Evolutionary conservation across 148 eudicot genomes (phyloP), one percentile per base, ranked within the genome.

Genomic region (Chenopodium quinoa): DNA sequence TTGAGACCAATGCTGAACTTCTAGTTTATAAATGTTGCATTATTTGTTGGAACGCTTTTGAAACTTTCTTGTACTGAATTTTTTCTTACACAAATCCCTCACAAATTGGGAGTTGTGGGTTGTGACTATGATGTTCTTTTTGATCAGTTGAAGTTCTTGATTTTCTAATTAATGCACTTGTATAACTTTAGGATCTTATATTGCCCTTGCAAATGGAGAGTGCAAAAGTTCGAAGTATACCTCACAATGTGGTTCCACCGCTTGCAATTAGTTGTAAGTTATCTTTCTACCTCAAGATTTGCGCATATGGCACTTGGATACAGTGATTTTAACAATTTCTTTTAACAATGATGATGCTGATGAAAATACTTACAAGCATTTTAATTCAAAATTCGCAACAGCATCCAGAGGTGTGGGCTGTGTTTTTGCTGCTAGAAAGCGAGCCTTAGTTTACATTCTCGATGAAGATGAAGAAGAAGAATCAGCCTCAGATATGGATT

Each of bases 401-500:
- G 99, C 98, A 79, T 96, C 99, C 27, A 89, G 99, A 83, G 98
- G 99, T 0, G 95, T 96, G 64, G 99, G 97, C 75, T 96, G 99
- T 83, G 92, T 96, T 78, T 94, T 94, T 83, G 92, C 93, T 68
- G 85, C 95, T 17, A 92, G 88, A 91, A 96, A 90, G 80, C 95
- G 99, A 50, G 99, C 99, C n/a, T 80, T 96, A 89, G 99, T 96
- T 54, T 96, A 96, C 87, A 96, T 96, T 78, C 86, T 96, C 50
- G 99, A 96, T 75, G 99, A 96, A 93, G 99, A 96, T 78, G 99
- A 96, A 86, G 99, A 96, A 83, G 99, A 95, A 76, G 83, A 95
- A 76, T 79, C 74, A 74, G 86, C 83, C 52, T 89, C 97, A 23
- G 98, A 96, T 85, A 86, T 86, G 81, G 99, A 96, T 64, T 96